Conservation (phyloP, 164 flowering plant genomes). For the Amborella trichopoda region DNA sequence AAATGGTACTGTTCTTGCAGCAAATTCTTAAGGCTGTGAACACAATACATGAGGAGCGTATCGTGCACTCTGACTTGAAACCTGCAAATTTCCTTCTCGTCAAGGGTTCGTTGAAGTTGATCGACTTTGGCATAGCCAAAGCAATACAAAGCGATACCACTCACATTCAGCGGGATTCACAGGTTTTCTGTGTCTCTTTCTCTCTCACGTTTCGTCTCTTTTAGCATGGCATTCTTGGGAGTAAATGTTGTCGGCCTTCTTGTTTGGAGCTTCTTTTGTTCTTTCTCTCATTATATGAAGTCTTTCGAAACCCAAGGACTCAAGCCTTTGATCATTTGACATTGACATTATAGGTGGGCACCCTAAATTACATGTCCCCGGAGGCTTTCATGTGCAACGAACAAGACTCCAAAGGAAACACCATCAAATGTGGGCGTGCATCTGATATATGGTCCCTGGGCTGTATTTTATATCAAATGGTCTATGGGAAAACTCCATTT, state of each 20-base stretch:
- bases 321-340: too few species aligned
- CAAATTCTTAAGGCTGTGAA: constrained; percentile 96
- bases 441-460: constrained; percentile 99
- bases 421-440: constrained; percentile 90
- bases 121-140: constrained; percentile 97
- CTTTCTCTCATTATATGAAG: too few species aligned
- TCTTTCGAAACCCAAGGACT: too few species aligned
- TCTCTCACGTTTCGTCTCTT: too few species aligned
- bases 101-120: constrained; percentile 84
- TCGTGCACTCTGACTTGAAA: constrained; percentile 97
- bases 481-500: constrained; percentile 91
- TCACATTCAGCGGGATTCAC: constrained; percentile 94
- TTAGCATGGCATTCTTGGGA: too few species aligned
- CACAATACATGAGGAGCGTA: constrained; percentile 95
- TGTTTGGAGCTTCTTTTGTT: too few species aligned
- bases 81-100: constrained; percentile 99
- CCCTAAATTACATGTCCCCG: constrained; percentile 97
- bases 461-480: constrained; percentile 97
- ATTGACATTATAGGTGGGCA: constrained; percentile 86
- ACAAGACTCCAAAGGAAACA: constrained; percentile 72
- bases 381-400: constrained; percentile 99
- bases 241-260: too few species aligned
- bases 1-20: constrained; percentile 25
- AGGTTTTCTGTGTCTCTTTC: constrained; percentile 31
- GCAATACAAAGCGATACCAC: constrained; percentile 97